These are phyloP conservation scores for Blastobotrys proliferans DNA, from an alignment of 1,139 yeast genomes.

Conservation along the genomic window DNA sequence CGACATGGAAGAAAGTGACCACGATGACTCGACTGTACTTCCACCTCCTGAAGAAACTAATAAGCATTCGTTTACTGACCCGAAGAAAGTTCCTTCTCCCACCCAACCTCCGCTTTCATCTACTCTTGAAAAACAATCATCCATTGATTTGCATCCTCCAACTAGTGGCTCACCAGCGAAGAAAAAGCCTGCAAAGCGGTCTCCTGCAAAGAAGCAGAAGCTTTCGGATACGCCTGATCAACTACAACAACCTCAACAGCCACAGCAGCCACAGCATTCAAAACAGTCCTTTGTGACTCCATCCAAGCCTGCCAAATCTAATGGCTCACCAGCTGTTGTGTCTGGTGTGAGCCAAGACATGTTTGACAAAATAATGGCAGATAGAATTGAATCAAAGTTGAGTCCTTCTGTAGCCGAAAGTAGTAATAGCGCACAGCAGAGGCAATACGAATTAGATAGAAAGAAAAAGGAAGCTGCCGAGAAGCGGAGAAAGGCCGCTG, in stretches of 20 bases:
- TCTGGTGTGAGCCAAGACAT: neutral
- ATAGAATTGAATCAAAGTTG: too few species aligned
- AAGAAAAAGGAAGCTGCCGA: constrained; percentile 13
- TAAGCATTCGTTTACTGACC: constrained; percentile 12
- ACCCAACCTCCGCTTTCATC: constrained; percentile 14
- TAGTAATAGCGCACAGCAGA: constrained; percentile 10
- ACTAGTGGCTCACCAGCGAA: neutral
- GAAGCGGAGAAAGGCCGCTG: constrained; percentile 1
- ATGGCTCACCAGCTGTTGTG: constrained; percentile 1
- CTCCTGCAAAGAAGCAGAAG: neutral
- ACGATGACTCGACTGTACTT: constrained; percentile 4
- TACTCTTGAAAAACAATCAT: too few species aligned
- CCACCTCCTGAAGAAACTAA: constrained; percentile 16
- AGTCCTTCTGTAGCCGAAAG: too few species aligned
- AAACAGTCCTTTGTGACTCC: too few species aligned
- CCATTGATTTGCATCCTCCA: constrained; percentile 5
- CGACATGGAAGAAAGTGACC: constrained; percentile 2
- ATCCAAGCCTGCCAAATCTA: constrained; percentile 2
- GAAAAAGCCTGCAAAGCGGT: neutral
- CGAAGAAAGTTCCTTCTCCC: constrained; percentile 20
- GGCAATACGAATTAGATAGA: constrained; percentile 7
- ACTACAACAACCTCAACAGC: neutral
- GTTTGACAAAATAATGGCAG: too few species aligned
- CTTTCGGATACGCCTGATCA: neutral
- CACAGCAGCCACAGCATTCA: neutral